These are phyloP conservation scores for Leccinum barrowsii DNA, from an alignment of 768 basidiomycete species.

Conservation along the genomic window DNA sequence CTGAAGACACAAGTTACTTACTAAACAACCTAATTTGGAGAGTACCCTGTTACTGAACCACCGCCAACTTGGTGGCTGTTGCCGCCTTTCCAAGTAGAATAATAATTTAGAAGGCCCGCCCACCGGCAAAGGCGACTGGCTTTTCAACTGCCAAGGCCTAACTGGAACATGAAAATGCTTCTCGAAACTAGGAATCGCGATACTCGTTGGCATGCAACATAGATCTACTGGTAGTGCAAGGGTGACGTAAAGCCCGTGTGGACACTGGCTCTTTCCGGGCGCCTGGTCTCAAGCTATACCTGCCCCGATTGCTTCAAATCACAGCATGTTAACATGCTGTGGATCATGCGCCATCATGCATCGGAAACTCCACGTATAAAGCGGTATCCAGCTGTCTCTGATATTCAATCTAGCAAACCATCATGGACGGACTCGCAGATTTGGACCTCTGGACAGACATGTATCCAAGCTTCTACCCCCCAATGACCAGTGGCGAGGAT, in stretches of 20 bases:
- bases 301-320: not conserved
- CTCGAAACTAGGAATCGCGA: conserved; percentile 17
- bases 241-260: conserved; percentile 4
- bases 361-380: conserved; percentile 13
- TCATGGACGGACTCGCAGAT: conserved; percentile 14
- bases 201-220: conserved; percentile 18
- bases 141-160: not conserved
- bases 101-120: not conserved
- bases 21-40: conserved; percentile 14
- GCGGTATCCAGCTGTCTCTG: not conserved
- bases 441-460: conserved; percentile 3
- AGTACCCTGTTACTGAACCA: not conserved
- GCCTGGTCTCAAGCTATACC: not conserved
- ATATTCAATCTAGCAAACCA: not conserved
- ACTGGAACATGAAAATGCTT: not conserved
- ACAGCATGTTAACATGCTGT: conserved; percentile 28
- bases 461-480: conserved; percentile 1
- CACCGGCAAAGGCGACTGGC: not conserved
- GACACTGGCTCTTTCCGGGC: not conserved
- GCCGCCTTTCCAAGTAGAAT: conserved; percentile 9
- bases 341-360: not conserved
- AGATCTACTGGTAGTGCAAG: not conserved
- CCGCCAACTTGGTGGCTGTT: conserved; percentile 12
- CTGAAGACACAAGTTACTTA: not conserved
- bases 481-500: not conserved